Evolutionary conservation across 257 asterid genomes (phyloP).

Genomic region (Solanum ossicruentum): DNA sequence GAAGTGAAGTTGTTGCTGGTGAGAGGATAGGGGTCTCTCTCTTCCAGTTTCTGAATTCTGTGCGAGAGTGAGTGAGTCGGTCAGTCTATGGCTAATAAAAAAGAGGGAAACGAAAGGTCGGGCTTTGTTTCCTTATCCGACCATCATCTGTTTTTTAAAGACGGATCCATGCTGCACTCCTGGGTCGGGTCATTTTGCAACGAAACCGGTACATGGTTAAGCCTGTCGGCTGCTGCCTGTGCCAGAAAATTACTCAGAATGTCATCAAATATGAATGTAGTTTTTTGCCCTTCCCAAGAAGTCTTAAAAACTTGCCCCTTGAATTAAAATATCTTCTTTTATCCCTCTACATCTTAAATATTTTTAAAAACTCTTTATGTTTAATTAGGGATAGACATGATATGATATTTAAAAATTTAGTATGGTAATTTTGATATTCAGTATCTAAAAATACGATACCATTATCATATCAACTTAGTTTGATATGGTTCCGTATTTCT

Average conservation of each 20-base stretch:
- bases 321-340: too few species aligned
- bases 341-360: too few species aligned
- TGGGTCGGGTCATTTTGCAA: neutral
- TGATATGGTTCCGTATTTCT: too few species aligned
- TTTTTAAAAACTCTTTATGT: too few species aligned
- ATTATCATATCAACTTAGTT: too few species aligned
- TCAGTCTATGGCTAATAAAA: neutral
- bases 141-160: slow-evolving; percentile 6
- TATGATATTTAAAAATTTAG: too few species aligned
- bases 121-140: slow-evolving; percentile 37
- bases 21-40: neutral
- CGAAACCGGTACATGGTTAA: neutral
- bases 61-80: neutral
- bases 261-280: too few species aligned
- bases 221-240: neutral
- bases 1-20: neutral
- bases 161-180: neutral
- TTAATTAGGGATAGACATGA: too few species aligned
- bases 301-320: too few species aligned
- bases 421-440: too few species aligned
- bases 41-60: neutral
- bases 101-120: slow-evolving; percentile 27
- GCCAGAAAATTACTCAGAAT: neutral
- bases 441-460: too few species aligned
- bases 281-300: too few species aligned